Base-by-base conservation (phyloP, 2,329 filamentous ascomycete species). In the Knufia fluminis region DNA sequence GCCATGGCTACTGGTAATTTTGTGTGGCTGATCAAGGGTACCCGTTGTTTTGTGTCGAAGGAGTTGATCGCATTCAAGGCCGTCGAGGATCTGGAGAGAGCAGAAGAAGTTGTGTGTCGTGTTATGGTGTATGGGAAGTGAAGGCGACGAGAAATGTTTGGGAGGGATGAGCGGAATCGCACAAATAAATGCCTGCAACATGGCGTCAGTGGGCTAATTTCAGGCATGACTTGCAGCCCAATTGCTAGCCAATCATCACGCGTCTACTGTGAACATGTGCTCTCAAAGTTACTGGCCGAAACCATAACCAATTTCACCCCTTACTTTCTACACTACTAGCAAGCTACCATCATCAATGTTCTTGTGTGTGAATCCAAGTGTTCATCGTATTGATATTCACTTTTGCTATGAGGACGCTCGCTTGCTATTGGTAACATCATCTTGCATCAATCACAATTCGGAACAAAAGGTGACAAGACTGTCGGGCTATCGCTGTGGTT, bases 1-100 rank as follows among this genome's bases (percentile, higher is more conserved):
- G 72, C 72, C 55, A 55, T 61, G 59, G 28, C 48, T 14, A 28
- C 28, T 36, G 38, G 6, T n/a, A 24, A 38, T 4, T 36, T 36
- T 36, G n/a, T 4, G 33, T 36, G 49, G 36, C 38, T 49, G 40
- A n/a, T n/a, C 19, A 40, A 24, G 4, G 23, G n/a, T 4, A 33
- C 6, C 16, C 10, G 40, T 43, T 48, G 17, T 24, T 3, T 45
- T n/a, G 9, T 20, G 33, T 55, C 39, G 46, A 45, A 46, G 42
- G 31, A 2, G 28, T 28, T 38, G 38, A 39, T 52, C 32, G 9
- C 20, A 17, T 17, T 16, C n/a, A 17, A 14, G 16, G 10, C 45
- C 22, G 3, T 36, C n/a, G 31, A n/a, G 17, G 4, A 9, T 6
- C 7, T 23, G 9, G 32, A 14, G 19, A 39, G 20, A 26, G 4